Evolutionary conservation across 2,329 filamentous ascomycete genomes (phyloP).

Genomic region (Ophiostoma montium): DNA sequence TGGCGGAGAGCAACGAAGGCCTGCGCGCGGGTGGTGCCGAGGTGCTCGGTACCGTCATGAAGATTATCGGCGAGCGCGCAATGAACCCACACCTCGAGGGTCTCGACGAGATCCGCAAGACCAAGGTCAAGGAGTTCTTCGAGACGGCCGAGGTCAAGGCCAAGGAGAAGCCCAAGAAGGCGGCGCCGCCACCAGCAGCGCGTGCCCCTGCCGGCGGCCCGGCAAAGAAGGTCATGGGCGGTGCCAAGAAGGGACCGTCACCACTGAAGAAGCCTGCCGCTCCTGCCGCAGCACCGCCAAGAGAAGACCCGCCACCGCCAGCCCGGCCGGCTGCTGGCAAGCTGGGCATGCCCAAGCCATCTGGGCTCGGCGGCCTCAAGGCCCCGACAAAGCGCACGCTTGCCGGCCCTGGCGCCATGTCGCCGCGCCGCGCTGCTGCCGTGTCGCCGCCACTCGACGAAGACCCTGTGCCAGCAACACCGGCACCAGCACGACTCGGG

Average conservation of each 20-base stretch:
- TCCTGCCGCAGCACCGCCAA: slow-evolving; percentile 21
- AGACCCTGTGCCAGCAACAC: slow-evolving; percentile 34
- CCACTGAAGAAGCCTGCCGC: slow-evolving; percentile 30
- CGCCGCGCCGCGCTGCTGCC: slow-evolving; percentile 37
- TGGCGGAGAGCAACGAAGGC: slow-evolving; percentile 77
- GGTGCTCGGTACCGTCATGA: slow-evolving; percentile 88
- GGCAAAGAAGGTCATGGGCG: slow-evolving; percentile 27
- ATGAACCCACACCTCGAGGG: slow-evolving; percentile 90
- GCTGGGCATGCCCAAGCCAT: slow-evolving; percentile 39
- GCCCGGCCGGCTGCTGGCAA: slow-evolving; percentile 33
- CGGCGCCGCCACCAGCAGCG: slow-evolving; percentile 39
- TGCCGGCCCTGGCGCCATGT: slow-evolving; percentile 32
- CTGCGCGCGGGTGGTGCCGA: slow-evolving; percentile 84
- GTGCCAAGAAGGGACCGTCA: slow-evolving; percentile 35
- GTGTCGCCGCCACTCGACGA: slow-evolving; percentile 40
- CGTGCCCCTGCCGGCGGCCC: slow-evolving; percentile 29
- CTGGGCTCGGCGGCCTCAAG: slow-evolving; percentile 42
- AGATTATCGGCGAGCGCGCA: slow-evolving; percentile 90
- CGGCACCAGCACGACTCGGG: slow-evolving; percentile 41
- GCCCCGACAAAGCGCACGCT: slow-evolving; percentile 43
- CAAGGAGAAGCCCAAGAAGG: slow-evolving; percentile 82
- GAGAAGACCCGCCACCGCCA: slow-evolving; percentile 29
- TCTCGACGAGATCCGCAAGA: slow-evolving; percentile 88
- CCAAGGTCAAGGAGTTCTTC: slow-evolving; percentile 86
- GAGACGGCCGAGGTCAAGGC: slow-evolving; percentile 73